These are phyloP conservation scores for Thecaphora thlaspeos DNA, from an alignment of 1,284 basidiomycete genomes.

Conservation along the genomic window DNA sequence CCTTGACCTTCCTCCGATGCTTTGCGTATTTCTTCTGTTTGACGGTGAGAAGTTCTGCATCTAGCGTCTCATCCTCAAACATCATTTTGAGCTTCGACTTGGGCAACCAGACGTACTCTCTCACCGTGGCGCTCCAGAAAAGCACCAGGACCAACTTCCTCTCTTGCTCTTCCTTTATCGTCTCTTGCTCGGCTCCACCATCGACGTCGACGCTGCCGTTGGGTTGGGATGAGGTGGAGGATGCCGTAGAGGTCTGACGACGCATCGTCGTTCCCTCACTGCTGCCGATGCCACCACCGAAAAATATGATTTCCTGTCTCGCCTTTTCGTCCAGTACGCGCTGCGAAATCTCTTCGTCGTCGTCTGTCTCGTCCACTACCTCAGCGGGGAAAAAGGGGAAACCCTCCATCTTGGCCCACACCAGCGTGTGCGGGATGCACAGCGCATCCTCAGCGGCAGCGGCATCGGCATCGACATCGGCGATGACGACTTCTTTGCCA, in stretches of 20 bases:
- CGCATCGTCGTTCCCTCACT: background rate
- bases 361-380: slow-evolving; percentile 5
- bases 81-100: background rate
- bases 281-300: too few relatives aligned
- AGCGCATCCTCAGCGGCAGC: background rate
- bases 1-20: background rate
- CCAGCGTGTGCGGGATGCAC: slow-evolving; percentile 7
- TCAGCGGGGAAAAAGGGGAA: slow-evolving; percentile 20
- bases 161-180: background rate
- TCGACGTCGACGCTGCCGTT: too few relatives aligned
- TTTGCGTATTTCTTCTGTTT: background rate
- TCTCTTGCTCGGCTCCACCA: too few relatives aligned
- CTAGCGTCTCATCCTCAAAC: background rate
- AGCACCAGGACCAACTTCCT: background rate
- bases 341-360: background rate
- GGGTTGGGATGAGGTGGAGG: background rate
- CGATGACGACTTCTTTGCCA: too few relatives aligned
- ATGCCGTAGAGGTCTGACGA: background rate
- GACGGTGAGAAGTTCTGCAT: background rate
- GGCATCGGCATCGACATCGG: too few relatives aligned
- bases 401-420: slow-evolving; percentile 31
- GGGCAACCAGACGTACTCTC: background rate
- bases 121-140: background rate
- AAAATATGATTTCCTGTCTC: too few relatives aligned
- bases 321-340: background rate